These are phyloP conservation scores for Protostelium mycophagum DNA, from an alignment of 78 protist species.

Conservation along the genomic window DNA sequence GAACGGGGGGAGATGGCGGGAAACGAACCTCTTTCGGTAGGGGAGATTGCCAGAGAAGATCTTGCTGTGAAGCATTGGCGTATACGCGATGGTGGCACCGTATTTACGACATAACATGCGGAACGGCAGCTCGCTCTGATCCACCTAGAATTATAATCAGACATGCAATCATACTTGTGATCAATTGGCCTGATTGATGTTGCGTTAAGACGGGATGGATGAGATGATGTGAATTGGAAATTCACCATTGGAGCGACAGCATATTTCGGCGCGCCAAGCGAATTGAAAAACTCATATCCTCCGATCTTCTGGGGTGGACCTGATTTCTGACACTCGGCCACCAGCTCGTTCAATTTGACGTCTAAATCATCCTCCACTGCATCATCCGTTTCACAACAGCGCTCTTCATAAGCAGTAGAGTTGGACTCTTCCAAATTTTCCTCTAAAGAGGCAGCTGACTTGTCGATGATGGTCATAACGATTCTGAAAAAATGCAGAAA, in stretches of 20 bases:
- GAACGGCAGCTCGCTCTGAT: slow-evolving; percentile 58
- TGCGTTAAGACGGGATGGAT: not conserved
- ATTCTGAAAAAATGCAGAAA: too few relatives aligned
- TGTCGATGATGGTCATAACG: too few relatives aligned
- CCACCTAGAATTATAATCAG: too few relatives aligned
- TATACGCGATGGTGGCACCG: slow-evolving; percentile 64
- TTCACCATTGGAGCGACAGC: slow-evolving; percentile 49
- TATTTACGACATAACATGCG: slow-evolving; percentile 56
- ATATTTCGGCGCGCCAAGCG: slow-evolving; percentile 40
- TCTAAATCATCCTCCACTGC: not conserved
- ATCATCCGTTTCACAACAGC: not conserved
- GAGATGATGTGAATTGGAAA: not conserved
- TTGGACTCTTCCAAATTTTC: not conserved
- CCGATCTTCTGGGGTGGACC: slow-evolving; percentile 20
- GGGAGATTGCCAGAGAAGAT: slow-evolving; percentile 24
- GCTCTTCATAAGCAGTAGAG: not conserved
- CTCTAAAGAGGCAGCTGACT: too few relatives aligned
- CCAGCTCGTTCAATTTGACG: not conserved
- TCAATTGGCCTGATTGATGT: not conserved
- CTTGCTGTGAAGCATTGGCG: slow-evolving; percentile 79
- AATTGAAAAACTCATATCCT: slow-evolving; percentile 44
- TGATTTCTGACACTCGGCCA: not conserved
- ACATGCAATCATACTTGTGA: not conserved
- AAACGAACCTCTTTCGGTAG: slow-evolving; percentile 20
- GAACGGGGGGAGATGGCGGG: not conserved